phyloP scores from a whole-genome alignment of 805 yeast species.

The Yarrowia osloensis region DNA sequence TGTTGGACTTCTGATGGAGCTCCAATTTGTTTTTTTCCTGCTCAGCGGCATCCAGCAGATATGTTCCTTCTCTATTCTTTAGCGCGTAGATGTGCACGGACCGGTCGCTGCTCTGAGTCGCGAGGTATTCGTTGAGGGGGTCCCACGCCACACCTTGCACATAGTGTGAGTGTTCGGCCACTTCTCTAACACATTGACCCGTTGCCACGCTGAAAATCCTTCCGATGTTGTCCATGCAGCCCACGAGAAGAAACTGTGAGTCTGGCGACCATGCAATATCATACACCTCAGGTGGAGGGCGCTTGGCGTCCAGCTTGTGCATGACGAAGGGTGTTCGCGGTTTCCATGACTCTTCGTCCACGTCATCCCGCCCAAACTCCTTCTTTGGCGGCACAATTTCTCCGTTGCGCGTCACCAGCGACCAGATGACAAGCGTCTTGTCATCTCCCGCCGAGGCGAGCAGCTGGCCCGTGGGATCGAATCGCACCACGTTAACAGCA shows the following conservation, averaged over 20 bases:
- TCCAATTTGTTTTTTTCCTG: slow-evolving; percentile 17
- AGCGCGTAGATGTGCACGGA: slow-evolving; percentile 69
- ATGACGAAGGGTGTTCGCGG: slow-evolving; percentile 43
- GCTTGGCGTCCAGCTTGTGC: slow-evolving; percentile 26
- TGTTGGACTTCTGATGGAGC: slow-evolving; percentile 38
- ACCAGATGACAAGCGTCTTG: slow-evolving; percentile 86
- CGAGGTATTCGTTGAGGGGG: slow-evolving; percentile 72
- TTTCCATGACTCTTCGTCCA: slow-evolving; percentile 72
- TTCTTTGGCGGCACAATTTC: slow-evolving; percentile 52
- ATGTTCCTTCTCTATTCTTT: slow-evolving; percentile 41
- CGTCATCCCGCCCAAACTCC: slow-evolving; percentile 54
- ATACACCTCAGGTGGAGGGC: slow-evolving; percentile 68
- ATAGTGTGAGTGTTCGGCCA: slow-evolving; percentile 79
- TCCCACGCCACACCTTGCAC: slow-evolving; percentile 98
- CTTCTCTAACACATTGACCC: slow-evolving; percentile 60
- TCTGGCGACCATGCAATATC: slow-evolving; percentile 94
- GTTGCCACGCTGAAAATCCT: slow-evolving; percentile 62
- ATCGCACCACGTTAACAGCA: slow-evolving; percentile 89
- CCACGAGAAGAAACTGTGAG: slow-evolving; percentile 72
- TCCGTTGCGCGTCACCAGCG: slow-evolving; percentile 38
- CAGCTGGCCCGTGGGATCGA: slow-evolving; percentile 62
- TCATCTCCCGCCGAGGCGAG: slow-evolving; percentile 96
- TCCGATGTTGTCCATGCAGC: slow-evolving; percentile 86
- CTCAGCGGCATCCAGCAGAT: slow-evolving; percentile 41
- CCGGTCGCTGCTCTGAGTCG: slow-evolving; percentile 90